Evolutionary conservation across 2,329 filamentous ascomycete genomes (phyloP).

Genomic region (Rutstroemia sydowiana): DNA sequence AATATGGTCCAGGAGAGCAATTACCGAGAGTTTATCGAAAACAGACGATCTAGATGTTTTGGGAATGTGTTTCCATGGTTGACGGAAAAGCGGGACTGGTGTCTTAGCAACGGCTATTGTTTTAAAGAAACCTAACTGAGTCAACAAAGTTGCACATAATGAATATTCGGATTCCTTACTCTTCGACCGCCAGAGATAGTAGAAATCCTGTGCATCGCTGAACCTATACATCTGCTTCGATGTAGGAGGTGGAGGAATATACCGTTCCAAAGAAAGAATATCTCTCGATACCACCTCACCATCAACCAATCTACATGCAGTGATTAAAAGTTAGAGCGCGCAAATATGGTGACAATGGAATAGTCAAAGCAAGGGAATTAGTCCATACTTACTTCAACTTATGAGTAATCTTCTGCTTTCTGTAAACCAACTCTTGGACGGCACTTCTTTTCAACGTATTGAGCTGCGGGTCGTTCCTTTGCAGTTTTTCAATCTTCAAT

Average conservation of each 20-base stretch:
- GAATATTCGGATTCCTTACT: not conserved
- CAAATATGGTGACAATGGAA: too few species aligned
- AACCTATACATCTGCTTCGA: not conserved
- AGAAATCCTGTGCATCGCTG: not conserved
- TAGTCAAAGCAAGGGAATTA: too few species aligned
- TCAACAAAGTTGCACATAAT: not conserved
- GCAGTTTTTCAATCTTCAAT: not conserved
- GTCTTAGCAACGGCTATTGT: not conserved
- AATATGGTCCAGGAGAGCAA: too few species aligned
- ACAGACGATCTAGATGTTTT: not conserved
- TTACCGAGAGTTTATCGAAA: not conserved
- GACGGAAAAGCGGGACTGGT: not conserved
- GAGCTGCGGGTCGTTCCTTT: not conserved
- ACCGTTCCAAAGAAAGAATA: not conserved
- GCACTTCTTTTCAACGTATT: not conserved
- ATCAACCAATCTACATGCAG: not conserved
- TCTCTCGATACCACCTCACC: not conserved
- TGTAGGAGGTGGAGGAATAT: not conserved
- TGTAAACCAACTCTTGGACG: not conserved
- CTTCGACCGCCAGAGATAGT: not conserved
- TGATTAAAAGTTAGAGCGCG: not conserved
- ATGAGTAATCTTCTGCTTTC: not conserved
- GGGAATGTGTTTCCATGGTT: not conserved
- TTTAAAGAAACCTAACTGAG: slow-evolving; percentile 1
- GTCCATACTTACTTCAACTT: slow-evolving; percentile 1